A percentile compares a stretch with the other conserved stretches of the same genome.
Conservation (phyloP, 129 eudicot species). For the Chrysanthemum makinoi region DNA sequence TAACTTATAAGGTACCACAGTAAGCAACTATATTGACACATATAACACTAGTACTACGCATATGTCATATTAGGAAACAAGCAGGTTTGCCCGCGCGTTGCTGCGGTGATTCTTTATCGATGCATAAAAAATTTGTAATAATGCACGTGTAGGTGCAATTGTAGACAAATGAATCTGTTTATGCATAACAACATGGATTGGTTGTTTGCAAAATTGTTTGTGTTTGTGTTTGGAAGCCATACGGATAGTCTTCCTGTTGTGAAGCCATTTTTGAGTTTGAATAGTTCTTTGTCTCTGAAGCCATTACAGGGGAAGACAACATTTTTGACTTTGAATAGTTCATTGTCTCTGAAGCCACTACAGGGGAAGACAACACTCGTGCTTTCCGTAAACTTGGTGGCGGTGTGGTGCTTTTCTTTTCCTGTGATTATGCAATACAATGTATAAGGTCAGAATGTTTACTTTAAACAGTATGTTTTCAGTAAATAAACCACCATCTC, state of each 20-base stretch:
- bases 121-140: too few relatives aligned
- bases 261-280: constrained; percentile 47
- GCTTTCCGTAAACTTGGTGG: constrained; percentile 61
- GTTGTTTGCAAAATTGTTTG: too few relatives aligned
- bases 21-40: too few relatives aligned
- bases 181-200: too few relatives aligned
- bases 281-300: constrained; percentile 33
- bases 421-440: constrained; percentile 37
- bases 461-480: too few relatives aligned
- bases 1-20: too few relatives aligned
- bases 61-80: too few relatives aligned
- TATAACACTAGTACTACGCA: too few relatives aligned
- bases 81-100: too few relatives aligned
- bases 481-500: too few relatives aligned
- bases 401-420: constrained; percentile 81
- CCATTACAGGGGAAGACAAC: constrained; percentile 33
- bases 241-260: constrained; percentile 52
- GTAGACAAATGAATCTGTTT: too few relatives aligned
- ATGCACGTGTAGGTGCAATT: too few relatives aligned
- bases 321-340: constrained; percentile 16
- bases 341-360: constrained; percentile 27
- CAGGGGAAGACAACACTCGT: constrained; percentile 37
- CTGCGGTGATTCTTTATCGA: fast-evolving
- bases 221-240: constrained; percentile 6
- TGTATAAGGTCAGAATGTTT: background rate